Base-by-base conservation (phyloP, 2,329 filamentous ascomycete genomes). In the Sphaerulina musiva region DNA sequence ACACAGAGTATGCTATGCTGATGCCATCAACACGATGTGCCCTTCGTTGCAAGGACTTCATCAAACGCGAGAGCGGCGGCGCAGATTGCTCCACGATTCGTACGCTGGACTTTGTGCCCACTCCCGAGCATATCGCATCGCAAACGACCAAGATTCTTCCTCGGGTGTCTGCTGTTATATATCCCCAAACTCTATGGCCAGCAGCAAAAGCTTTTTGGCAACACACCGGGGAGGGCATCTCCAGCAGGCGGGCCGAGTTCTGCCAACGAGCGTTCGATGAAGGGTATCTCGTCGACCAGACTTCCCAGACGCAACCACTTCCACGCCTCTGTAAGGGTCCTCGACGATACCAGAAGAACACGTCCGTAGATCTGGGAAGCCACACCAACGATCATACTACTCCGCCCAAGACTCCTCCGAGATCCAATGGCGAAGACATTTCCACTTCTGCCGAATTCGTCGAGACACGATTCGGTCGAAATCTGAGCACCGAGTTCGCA, bases 151-250 rank as follows among this genome's bases (percentile, higher is more conserved):
- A 77, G 34, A 75, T 76, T 3, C 69, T 72, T 17, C 74, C 76
- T 0, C 69, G 64, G 39, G 59, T 78, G 3, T 76, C 72, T 5
- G 76, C 74, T 23, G 83, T 95, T 2, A 68, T 97, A 41, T 89
- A 86, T 63, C 81, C 84, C 0, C 75, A 79, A 44, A 80, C 83
- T 10, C 73, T 82, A 14, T 91, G 85, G 63, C 73, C 81, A 4
- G 71, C 87, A 55, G 88, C 89, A n/a, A 97, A 96, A 70, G 82
- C 90, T 65, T 96, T 95, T 66, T 98, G 93, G 93, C 93, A 97
- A 70, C 93, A 98, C 70, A 87, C 88, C 0, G 93, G 93, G 17
- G 91, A 95, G 58, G 93, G 93, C 12, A 79, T 95, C 11, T 96
- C 91, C 0, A 96, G 91, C 69, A 84, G 93, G 47, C 82, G 90